A percentile compares a stretch with the other conserved stretches of the same genome.
These are phyloP conservation scores for Suillus placidus DNA, from an alignment of 768 basidiomycete species.

Conservation along the genomic window DNA sequence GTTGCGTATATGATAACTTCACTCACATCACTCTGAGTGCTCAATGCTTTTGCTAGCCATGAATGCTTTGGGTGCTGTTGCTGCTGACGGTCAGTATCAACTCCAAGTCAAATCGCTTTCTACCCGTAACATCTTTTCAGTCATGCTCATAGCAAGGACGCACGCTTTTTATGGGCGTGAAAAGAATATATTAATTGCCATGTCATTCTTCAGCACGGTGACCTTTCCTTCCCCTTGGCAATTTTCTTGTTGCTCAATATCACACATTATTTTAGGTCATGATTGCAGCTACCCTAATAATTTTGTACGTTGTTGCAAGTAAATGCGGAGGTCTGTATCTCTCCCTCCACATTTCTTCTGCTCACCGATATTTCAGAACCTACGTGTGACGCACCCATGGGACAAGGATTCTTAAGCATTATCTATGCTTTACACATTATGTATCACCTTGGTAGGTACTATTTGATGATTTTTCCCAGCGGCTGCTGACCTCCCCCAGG, in stretches of 20 bases:
- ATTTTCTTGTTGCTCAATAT: not conserved
- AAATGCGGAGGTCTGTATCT: not conserved
- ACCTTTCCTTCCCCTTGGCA: not conserved
- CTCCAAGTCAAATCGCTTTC: not conserved
- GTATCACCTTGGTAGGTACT: not conserved
- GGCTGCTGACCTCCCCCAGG: not conserved
- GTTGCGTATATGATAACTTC: not conserved
- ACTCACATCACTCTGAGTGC: not conserved
- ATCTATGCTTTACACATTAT: not conserved
- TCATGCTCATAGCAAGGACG: not conserved
- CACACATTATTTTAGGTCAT: not conserved
- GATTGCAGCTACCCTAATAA: not conserved
- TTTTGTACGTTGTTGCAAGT: not conserved
- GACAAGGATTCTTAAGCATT: not conserved
- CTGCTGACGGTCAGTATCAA: not conserved
- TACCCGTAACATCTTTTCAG: not conserved
- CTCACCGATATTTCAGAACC: not conserved
- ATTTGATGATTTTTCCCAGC: not conserved
- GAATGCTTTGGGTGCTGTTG: not conserved
- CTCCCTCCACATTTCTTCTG: not conserved
- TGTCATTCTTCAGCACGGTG: not conserved
- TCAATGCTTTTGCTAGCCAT: not conserved
- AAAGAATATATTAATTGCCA: too few species aligned
- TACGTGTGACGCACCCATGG: not conserved
- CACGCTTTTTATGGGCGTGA: not conserved